Evolutionary conservation across 306 rosid genomes (phyloP), one percentile per base, ranked within the genome.

Genomic region (Medicago ruthenica): DNA sequence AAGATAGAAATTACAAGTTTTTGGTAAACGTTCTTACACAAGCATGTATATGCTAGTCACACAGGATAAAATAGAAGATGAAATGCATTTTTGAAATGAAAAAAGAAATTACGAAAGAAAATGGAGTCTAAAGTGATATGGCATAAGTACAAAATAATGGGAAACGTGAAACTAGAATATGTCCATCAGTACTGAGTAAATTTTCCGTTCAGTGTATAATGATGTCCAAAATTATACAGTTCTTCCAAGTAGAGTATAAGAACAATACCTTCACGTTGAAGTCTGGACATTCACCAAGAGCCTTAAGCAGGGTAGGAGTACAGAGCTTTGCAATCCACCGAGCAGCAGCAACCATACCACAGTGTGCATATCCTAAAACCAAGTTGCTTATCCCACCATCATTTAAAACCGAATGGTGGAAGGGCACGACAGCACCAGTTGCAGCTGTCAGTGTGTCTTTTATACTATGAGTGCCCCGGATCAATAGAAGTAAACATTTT

Each of bases 341-440:
- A 71, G 97, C 98, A 61, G 98, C 97, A 79, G 97, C 98, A 83
- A 95, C 98, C 98, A 95, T 95, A 70, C 98, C 98, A 74, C 94
- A 95, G 73, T 95, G 98, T 22, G 98, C 98, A 85, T 95, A 95
- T 71, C 98, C 98, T 65, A 95, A 86, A 81, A 95, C 87, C 69
- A 95, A 83, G 83, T 95, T 95, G 88, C 93, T 90, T 79, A 95
- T 82, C 77, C 98, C 98, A 82, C 98, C 98, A 79, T 92, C 98
- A 77, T 85, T 91, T 84, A 92, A 75, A 83, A 92, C 93, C 0
- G 90, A 91, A 83, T 95, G 98, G 85, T 92, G 98, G 82, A 95
- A 95, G 48, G 98, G 98, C 78, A 88, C 96, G 55, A 95, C 97
- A 15, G 97, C 91, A 18, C 98, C 98, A 71, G 98, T 95, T 80